These are phyloP conservation scores for Pichia thaimueangensis DNA, from an alignment of 805 yeast species.

Conservation along the genomic window DNA sequence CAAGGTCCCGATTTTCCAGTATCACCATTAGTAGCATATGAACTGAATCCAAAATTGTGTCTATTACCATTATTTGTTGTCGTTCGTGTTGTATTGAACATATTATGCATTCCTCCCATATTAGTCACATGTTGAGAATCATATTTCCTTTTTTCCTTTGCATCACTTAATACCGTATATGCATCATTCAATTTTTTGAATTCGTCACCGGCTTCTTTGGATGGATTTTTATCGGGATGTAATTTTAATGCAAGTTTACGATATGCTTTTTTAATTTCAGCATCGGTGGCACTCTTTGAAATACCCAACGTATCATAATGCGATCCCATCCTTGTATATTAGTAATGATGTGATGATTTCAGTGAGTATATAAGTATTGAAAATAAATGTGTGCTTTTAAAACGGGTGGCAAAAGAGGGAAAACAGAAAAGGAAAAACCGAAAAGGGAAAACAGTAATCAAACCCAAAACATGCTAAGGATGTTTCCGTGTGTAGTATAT, in stretches of 20 bases:
- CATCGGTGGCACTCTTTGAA: conserved; percentile 42
- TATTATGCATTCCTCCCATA: too few species aligned
- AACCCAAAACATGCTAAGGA: too few species aligned
- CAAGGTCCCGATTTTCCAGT: too few species aligned
- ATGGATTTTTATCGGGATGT: conserved; percentile 79
- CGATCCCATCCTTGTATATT: too few species aligned
- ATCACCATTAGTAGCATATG: too few species aligned
- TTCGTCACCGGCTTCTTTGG: conserved; percentile 57
- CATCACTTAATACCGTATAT: conserved; percentile 72
- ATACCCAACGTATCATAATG: conserved; percentile 63
- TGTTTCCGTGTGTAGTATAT: too few species aligned
- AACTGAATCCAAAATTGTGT: neutral
- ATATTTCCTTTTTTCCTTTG: conserved; percentile 46
- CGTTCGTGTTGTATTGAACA: neutral
- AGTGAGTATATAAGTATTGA: too few species aligned
- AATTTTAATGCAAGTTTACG: conserved; percentile 62
- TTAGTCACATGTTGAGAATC: conserved; percentile 32
- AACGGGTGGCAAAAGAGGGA: too few species aligned
- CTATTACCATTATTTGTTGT: neutral
- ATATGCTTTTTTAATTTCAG: conserved; percentile 72
- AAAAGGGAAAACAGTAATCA: too few species aligned
- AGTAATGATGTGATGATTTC: too few species aligned
- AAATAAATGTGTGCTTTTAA: too few species aligned
- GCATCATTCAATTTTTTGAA: conserved; percentile 91
- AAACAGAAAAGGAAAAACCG: too few species aligned